Evolutionary conservation across 208 protist genomes (phyloP).

Genomic region (Trypanosoma theileri): DNA sequence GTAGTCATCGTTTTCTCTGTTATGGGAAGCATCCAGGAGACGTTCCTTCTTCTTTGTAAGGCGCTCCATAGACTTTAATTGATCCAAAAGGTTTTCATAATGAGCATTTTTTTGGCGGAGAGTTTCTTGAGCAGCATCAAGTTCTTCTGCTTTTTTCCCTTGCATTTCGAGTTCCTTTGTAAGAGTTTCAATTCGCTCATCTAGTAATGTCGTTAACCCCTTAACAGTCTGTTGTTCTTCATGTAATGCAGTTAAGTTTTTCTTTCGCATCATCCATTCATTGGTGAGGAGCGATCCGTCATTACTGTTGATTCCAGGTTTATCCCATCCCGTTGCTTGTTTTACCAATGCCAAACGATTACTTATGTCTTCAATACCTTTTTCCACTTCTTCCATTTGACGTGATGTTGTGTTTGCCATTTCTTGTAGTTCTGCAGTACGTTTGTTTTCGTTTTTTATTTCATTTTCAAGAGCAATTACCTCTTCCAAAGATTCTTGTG

Average conservation of each 20-base stretch:
- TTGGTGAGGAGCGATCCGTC: constrained; percentile 35
- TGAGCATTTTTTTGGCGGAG: constrained; percentile 39
- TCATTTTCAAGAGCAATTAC: constrained; percentile 64
- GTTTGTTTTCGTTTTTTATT: constrained; percentile 68
- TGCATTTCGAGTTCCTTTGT: constrained; percentile 41
- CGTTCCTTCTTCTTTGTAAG: constrained; percentile 85
- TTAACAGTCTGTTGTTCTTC: constrained; percentile 56
- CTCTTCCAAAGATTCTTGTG: constrained; percentile 55
- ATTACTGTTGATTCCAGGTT: constrained; percentile 24
- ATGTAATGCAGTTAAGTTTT: constrained; percentile 34
- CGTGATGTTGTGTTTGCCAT: constrained; percentile 40
- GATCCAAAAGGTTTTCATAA: constrained; percentile 40
- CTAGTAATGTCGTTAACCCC: constrained; percentile 42
- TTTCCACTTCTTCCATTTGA: constrained; percentile 65
- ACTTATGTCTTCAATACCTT: constrained; percentile 47
- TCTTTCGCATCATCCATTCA: constrained; percentile 51
- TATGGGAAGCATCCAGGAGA: constrained; percentile 37
- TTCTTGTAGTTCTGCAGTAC: constrained; percentile 58
- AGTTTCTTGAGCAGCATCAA: constrained; percentile 51
- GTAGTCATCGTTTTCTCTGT: constrained; percentile 50
- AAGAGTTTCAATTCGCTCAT: constrained; percentile 48
- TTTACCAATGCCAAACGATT: constrained; percentile 52
- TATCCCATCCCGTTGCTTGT: constrained; percentile 57
- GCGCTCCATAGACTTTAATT: constrained; percentile 70
- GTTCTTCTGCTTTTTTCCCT: constrained; percentile 41